Percentiles rank a stretch among this genome's conserved stretches.
These are phyloP conservation scores for Pinus albicaulis DNA, from an alignment of 75 land plant genomes.

Conservation along the genomic window DNA sequence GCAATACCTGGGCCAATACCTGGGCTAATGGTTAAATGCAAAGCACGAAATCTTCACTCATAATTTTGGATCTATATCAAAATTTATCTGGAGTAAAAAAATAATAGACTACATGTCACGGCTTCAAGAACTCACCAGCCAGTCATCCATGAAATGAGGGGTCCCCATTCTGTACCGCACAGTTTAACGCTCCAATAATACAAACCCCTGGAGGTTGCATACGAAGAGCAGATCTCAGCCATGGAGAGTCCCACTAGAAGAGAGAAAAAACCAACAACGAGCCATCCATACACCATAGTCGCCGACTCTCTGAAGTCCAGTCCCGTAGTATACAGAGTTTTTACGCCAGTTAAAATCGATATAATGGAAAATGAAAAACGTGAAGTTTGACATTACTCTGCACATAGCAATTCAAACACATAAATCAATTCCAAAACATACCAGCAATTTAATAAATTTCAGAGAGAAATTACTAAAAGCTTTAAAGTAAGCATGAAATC, in stretches of 20 bases:
- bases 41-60: too few species aligned
- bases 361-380: constrained; percentile 85
- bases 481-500: too few species aligned
- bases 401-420: too few species aligned
- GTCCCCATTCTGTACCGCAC: constrained; percentile 78
- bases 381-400: constrained; percentile 84
- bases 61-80: neutral
- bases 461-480: too few species aligned
- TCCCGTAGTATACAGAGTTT: constrained; percentile 81
- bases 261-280: constrained; percentile 68
- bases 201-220: constrained; percentile 92
- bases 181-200: constrained; percentile 92
- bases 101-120: neutral
- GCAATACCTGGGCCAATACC: too few species aligned
- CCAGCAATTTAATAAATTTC: too few species aligned
- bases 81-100: neutral
- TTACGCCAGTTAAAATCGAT: constrained; percentile 84
- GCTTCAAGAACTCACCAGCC: constrained; percentile 62
- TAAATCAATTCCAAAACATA: too few species aligned
- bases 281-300: constrained; percentile 78
- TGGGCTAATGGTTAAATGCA: too few species aligned
- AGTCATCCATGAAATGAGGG: constrained; percentile 91
- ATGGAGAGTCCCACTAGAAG: constrained; percentile 76
- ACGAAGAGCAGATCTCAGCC: constrained; percentile 97
- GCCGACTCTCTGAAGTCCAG: constrained; percentile 73